Conservation (phyloP, 768 basidiomycete genomes). For the Russula sp. region DNA sequence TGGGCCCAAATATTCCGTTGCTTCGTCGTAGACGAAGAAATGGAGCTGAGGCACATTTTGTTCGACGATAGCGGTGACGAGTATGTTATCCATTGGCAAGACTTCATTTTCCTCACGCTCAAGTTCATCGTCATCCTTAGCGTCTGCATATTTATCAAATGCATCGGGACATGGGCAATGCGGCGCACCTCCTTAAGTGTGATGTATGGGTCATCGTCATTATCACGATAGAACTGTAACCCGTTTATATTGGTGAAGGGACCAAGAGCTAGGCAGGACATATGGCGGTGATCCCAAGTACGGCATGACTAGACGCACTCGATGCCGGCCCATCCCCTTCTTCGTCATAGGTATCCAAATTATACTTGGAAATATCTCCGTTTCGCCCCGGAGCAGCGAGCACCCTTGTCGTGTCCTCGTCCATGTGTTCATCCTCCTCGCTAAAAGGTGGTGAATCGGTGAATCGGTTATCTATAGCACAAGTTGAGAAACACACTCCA, state of each 20-base stretch:
- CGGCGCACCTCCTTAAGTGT: conserved; percentile 82
- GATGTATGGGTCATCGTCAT: conserved; percentile 94
- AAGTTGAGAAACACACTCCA: conserved; percentile 63
- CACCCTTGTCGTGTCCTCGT: conserved; percentile 39
- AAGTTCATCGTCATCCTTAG: conserved; percentile 64
- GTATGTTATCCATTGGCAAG: conserved; percentile 83
- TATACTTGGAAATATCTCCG: conserved; percentile 74
- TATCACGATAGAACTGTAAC: conserved; percentile 83
- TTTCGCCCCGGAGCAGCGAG: conserved; percentile 28
- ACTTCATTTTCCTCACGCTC: conserved; percentile 90
- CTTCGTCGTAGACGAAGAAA: conserved; percentile 92
- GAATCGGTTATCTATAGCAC: conserved; percentile 31
- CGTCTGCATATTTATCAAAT: conserved; percentile 4
- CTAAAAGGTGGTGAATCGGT: conserved; percentile 33
- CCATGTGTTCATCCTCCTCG: conserved; percentile 58
- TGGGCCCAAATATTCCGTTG: conserved; percentile 84
- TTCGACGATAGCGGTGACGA: conserved; percentile 91
- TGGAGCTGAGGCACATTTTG: conserved; percentile 96
- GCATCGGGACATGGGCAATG: conserved; percentile 12
- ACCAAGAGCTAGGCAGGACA: conserved; percentile 45
- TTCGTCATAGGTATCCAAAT: conserved; percentile 82
- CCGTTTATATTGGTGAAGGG: conserved; percentile 97
- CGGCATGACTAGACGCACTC: conserved; percentile 26
- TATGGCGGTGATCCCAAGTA: conserved; percentile 17
- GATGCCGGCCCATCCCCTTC: conserved; percentile 49